Evolutionary conservation across 2,329 filamentous ascomycete genomes (phyloP), one percentile per base, ranked within the genome.

Genomic region (Claviceps lovelessii): DNA sequence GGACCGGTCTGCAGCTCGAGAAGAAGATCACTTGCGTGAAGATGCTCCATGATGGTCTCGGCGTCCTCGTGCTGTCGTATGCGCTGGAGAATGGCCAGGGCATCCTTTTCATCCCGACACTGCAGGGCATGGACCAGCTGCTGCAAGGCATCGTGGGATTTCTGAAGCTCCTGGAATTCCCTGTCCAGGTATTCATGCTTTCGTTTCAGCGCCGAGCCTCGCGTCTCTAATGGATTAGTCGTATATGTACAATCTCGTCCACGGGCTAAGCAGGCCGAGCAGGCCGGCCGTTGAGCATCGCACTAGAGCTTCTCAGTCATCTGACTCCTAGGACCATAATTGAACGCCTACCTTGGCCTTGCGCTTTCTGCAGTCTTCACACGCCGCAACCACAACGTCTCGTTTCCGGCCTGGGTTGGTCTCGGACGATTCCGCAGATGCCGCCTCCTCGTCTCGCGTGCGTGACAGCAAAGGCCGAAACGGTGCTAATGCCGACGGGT

Each of bases 1-100:
- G 41, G 29, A 45, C 17, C 29, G 6, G 5, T n/a, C 29, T 35
- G 50, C 41, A 52, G 50, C 29, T 35, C 41, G 17, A 52, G 50
- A 45, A 52, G 50, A 19, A 52, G 41, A 45, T 52, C 50, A 45
- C 41, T 52, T 37, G 50, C 50, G 50, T 17, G 50, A 8, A 52
- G 39, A 31, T 52, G 37, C 29, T 31, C 41, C 41, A 52, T 3
- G 29, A 52, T 52, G n/a, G 28, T 52, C 13, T 52, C 41, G 37
- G 41, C 41, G 19, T 52, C 50, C 28, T 33, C 41, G 15, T 52
- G 39, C 41, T 52, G 50, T 52, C 50, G 41, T 15, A 52, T 35
- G 11, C 50, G 50, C 29, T 17, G 41, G 29, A 52, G 41, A 5
- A 52, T 46, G 10, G 41, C 50, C 5, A 52, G 17, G 10, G 50